These are phyloP conservation scores for Trametes cingulata DNA, from an alignment of 768 basidiomycete genomes.

Conservation along the genomic window DNA sequence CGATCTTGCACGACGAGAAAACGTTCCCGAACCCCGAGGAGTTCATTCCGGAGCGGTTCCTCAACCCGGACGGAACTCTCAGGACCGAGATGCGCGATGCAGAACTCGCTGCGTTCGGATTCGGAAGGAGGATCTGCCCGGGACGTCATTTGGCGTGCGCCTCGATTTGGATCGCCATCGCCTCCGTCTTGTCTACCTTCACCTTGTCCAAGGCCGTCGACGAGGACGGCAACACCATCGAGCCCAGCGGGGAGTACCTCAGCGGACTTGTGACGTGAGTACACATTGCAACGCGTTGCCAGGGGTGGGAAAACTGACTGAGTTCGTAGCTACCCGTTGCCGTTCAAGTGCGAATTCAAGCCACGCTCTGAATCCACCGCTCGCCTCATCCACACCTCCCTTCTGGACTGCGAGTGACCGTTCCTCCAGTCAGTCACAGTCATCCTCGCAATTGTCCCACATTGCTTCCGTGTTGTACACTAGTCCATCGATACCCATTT, in stretches of 20 bases:
- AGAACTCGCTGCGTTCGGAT: slow-evolving; percentile 22
- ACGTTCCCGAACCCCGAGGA: slow-evolving; percentile 26
- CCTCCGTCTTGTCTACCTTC: slow-evolving; percentile 29
- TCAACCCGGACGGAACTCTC: slow-evolving; percentile 22
- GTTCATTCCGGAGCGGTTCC: slow-evolving; percentile 31
- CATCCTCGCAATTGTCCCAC: background rate
- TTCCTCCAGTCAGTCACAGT: background rate
- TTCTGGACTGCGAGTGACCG: slow-evolving; percentile 11
- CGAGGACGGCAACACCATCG: slow-evolving; percentile 27
- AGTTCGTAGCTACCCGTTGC: slow-evolving; percentile 16
- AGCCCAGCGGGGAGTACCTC: slow-evolving; percentile 25
- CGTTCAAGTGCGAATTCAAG: slow-evolving; percentile 25
- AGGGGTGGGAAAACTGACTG: background rate
- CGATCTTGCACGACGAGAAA: slow-evolving; percentile 23
- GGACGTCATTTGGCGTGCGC: slow-evolving; percentile 29
- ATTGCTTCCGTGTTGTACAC: background rate
- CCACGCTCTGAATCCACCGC: slow-evolving; percentile 18
- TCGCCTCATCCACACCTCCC: slow-evolving; percentile 8
- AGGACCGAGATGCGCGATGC: slow-evolving; percentile 19
- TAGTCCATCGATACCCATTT: background rate
- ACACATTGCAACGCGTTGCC: background rate
- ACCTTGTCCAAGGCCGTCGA: slow-evolving; percentile 28
- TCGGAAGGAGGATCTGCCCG: slow-evolving; percentile 31
- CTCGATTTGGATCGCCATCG: slow-evolving; percentile 29
- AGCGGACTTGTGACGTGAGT: slow-evolving; percentile 27